Base-by-base conservation (phyloP, 805 yeast species). In the Metschnikowia baotianmanensis region DNA sequence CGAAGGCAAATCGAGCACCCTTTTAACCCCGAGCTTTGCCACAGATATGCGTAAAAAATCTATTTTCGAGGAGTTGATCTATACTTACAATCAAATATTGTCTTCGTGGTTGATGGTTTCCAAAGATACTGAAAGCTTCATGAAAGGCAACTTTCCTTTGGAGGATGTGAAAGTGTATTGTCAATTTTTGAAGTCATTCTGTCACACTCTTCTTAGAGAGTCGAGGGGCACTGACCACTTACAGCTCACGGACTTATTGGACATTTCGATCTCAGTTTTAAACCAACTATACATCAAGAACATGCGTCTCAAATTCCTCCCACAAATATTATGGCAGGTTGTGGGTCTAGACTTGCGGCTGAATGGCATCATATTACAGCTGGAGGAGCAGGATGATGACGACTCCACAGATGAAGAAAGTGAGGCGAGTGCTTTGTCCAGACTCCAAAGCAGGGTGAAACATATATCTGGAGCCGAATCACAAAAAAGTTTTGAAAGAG, bases 251-350 rank as follows among this genome's bases (percentile, higher is more conserved):
- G 36, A 34, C 23, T 16, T 65, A 21, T 59, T 58, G 38, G 56
- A 54, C 3, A 55, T 73, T 1, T 64, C 83, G 0, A 56, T 80
- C n/a, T 63, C 71, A 20, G 69, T 84, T 3, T 58, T 84, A 37
- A 76, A 82, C 38, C 90, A 83, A 56, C 58, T 86, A 1, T 81
- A 84, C 56, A 54, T 76, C 42, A 76, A 85, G 37, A 83, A 86
- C 51, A 65, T 83, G n/a, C 68, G 91, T 36, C 62, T 84, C 40
- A 58, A 65, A 2, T 69, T 83, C 30, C 59, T 84, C 20, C 69
- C 69, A 0, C 57, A 58, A 2, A 42, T 48, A 18, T 75, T 82
- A 48, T 87, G 95, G 95, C 44, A 54, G 12, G 46, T 50, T 17
- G 48, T 57, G 6, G 53, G 52, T 6, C 63, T 69, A 29, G 63